Evolutionary conservation across 2,329 filamentous ascomycete genomes (phyloP), one percentile per base, ranked within the genome.

Genomic region (Neofusicoccum sp.): DNA sequence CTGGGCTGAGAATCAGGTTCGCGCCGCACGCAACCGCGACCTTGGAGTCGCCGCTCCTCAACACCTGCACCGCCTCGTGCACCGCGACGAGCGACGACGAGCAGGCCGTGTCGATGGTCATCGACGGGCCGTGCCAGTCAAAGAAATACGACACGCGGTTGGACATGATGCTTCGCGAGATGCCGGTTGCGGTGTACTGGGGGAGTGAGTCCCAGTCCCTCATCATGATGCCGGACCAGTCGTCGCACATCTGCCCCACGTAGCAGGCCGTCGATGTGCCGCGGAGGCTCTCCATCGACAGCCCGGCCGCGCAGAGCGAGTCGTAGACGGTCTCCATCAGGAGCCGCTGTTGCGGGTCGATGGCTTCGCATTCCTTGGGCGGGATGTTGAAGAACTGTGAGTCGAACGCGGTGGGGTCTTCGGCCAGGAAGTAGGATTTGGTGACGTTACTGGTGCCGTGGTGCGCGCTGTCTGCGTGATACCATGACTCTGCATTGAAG

Each of bases 31-130:
- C 67, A 6, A 70, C 41, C 0, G 68, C 66, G 9, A 41, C 28
- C 1, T 33, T 28, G 45, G 56, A 65, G 12, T 65, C 65, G 0
- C 65, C 64, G 2, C 26, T 36, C 3, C 38, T 2, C 6, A 67
- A 12, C 3, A 62, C 49, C 38, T 43, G 6, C 41, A 63, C 64
- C 1, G 69, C 69, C 20, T 63, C 31, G 47, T 69, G 66, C 61
- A 65, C 68, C 20, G 61, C 75, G 40, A 57, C 71, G 26, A 77
- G 49, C 36, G 67, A 69, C 0, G 67, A 68, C 0, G 74, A 76
- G 51, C 75, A 78, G 0, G 71, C 75, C 0, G 76, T 78, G 36
- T 77, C 74, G 9, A 77, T 56, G 4, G 72, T 74, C 31, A 78
- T 69, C 24, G 70, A 71, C 0, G 74, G 70, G 0, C 75, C 75